A percentile compares a stretch with the other conserved stretches of the same genome.
Evolutionary conservation across 2,329 filamentous ascomycete genomes (phyloP).

Genomic region (Dactylellina haptotyla): DNA sequence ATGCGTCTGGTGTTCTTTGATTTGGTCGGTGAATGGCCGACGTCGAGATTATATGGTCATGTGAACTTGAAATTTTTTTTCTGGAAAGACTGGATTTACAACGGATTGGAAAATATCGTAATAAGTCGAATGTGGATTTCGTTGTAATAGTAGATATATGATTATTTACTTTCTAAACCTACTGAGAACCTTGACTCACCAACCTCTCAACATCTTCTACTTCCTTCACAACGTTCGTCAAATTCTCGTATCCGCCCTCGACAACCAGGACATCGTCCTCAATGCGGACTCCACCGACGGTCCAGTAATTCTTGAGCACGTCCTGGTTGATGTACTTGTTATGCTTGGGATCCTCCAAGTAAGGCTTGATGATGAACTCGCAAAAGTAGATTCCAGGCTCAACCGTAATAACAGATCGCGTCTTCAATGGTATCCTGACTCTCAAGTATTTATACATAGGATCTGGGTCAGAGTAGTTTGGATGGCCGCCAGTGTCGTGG

Average conservation of each 20-base stretch:
- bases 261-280: conserved; percentile 65
- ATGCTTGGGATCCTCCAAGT: conserved; percentile 76
- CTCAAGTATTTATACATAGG: conserved; percentile 87
- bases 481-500: conserved; percentile 81
- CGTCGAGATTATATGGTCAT: no score
- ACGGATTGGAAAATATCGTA: background rate
- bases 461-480: conserved; percentile 81
- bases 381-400: conserved; percentile 96
- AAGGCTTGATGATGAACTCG: conserved; percentile 84
- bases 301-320: conserved; percentile 82
- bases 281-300: conserved; percentile 76
- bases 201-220: conserved; percentile 71
- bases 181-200: conserved; percentile 60
- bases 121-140: background rate
- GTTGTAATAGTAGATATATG: background rate
- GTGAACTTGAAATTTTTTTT: no score
- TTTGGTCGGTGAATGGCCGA: no score
- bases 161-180: background rate
- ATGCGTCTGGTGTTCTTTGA: no score
- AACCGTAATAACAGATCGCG: conserved; percentile 87
- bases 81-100: no score
- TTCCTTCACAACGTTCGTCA: conserved; percentile 77
- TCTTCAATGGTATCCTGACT: conserved; percentile 78
- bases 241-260: conserved; percentile 73
- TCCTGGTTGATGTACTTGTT: conserved; percentile 78